Evolutionary conservation across 768 basidiomycete species (phyloP), one percentile per base, ranked within the genome.

Genomic region (Termitomyces heimii): DNA sequence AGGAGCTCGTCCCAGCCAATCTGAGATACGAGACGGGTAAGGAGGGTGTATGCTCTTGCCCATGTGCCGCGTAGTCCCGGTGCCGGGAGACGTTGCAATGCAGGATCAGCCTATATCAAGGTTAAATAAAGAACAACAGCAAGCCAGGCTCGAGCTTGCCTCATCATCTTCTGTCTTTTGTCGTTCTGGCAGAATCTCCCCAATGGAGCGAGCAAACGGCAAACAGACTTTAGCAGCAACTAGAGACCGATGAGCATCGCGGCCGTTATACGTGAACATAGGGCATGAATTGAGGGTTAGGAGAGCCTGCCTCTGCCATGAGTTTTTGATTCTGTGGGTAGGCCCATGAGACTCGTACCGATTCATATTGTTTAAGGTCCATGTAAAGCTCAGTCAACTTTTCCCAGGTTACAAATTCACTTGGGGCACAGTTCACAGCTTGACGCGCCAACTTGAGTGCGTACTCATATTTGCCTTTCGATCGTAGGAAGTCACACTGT

Each of bases 1-100:
- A 99, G 80, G 3, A 98, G 82, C 75, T 98, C 97, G 73, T 99
- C 97, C 97, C 97, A 99, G 0, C 97, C 97, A 63, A 99, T 94
- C 61, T 93, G 88, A 0, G 89, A 85, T 32, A 98, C 97, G 24
- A 99, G 85, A 1, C 88, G 84, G 14, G 95, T 91, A 24, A 99
- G 82, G 13, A 99, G 82, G 0, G 86, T 77, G 65, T 99, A 99
- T 0, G 97, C 97, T 55, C 93, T 83, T 5, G 94, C 90, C 86
- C 96, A 99, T 0, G 97, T 98, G 12, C 97, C 97, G 14, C 94
- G 84, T 9, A 99, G 82, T 6, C 91, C 91, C 1, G 97, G 96
- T 0, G 95, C 93, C 0, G 97, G 97, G 4, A 98, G 79, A n/a
- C 97, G 90, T 54, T 92, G 84, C 1, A 99, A 81, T 0, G 95